Percentiles rank a stretch among this genome's conserved stretches.
Conservation (phyloP, 768 basidiomycete species). For the Sporobolomyces phaffii region DNA sequence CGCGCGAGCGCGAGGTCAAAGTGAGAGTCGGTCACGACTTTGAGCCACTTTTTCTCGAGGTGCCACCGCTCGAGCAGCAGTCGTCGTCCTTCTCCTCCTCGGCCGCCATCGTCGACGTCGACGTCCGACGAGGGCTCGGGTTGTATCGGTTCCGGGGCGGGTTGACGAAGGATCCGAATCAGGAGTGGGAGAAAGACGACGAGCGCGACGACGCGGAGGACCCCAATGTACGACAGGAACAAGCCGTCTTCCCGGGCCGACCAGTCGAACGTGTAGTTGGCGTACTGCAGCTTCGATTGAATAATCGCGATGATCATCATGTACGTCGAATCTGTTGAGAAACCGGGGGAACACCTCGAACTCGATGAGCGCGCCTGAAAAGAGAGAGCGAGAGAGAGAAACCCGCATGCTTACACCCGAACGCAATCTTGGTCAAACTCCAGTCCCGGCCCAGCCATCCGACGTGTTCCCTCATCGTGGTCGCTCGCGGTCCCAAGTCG, state of each 20-base stretch:
- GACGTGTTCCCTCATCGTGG: slow-evolving; percentile 26
- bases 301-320: slow-evolving; percentile 39
- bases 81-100: neutral
- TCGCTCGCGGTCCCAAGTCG: too few species aligned
- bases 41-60: slow-evolving; percentile 31
- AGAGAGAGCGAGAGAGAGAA: too few species aligned
- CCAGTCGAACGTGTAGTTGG: slow-evolving; percentile 40
- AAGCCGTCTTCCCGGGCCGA: slow-evolving; percentile 32
- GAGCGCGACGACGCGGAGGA: slow-evolving; percentile 36
- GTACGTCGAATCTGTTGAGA: slow-evolving; percentile 40
- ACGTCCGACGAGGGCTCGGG: too few species aligned
- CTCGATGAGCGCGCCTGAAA: too few species aligned
- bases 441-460: slow-evolving; percentile 43
- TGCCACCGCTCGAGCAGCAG: slow-evolving; percentile 18
- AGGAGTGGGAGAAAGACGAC: slow-evolving; percentile 38
- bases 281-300: slow-evolving; percentile 29
- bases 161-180: slow-evolving; percentile 28
- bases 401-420: too few species aligned
- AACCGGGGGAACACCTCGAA: too few species aligned
- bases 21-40: slow-evolving; percentile 34
- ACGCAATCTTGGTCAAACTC: slow-evolving; percentile 46
- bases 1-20: slow-evolving; percentile 41
- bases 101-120: too few species aligned
- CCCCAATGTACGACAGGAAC: slow-evolving; percentile 38
- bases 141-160: slow-evolving; percentile 1